These are phyloP conservation scores for Sarcocystis neurona DNA, from an alignment of 169 alveolate species.

Conservation along the genomic window DNA sequence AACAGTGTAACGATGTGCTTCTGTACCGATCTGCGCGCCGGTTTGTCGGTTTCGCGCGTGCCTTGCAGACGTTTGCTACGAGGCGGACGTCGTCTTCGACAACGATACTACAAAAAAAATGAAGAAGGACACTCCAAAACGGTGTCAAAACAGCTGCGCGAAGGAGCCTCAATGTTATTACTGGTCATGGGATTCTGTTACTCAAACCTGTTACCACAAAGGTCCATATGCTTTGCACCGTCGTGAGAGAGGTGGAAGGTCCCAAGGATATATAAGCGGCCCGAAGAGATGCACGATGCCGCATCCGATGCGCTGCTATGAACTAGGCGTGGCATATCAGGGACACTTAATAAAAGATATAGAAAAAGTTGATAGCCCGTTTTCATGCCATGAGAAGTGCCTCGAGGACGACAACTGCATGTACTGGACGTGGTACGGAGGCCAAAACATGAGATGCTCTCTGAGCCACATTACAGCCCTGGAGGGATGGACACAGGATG, in stretches of 20 bases:
- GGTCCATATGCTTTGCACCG: background rate
- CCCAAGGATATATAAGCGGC: background rate
- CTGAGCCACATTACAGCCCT: no score
- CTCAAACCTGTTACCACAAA: background rate
- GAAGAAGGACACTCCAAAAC: background rate
- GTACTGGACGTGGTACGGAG: conserved; percentile 25
- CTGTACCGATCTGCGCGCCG: background rate
- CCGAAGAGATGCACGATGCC: conserved; percentile 14
- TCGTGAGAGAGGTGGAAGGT: background rate
- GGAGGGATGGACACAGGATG: no score
- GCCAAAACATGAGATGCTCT: background rate
- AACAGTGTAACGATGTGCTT: background rate
- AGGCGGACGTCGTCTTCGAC: background rate
- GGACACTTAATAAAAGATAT: background rate
- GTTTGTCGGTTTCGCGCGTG: background rate
- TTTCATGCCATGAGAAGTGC: background rate
- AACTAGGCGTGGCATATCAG: background rate
- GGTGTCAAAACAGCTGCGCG: background rate
- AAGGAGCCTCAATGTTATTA: background rate
- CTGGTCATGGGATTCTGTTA: conserved; percentile 3
- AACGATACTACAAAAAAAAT: background rate
- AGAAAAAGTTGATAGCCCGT: background rate
- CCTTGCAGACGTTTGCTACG: background rate
- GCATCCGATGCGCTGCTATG: conserved; percentile 2
- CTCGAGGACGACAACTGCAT: background rate